Evolutionary conservation across 2,329 filamentous ascomycete genomes (phyloP).

Genomic region (Ceratocystis eucalypticola): DNA sequence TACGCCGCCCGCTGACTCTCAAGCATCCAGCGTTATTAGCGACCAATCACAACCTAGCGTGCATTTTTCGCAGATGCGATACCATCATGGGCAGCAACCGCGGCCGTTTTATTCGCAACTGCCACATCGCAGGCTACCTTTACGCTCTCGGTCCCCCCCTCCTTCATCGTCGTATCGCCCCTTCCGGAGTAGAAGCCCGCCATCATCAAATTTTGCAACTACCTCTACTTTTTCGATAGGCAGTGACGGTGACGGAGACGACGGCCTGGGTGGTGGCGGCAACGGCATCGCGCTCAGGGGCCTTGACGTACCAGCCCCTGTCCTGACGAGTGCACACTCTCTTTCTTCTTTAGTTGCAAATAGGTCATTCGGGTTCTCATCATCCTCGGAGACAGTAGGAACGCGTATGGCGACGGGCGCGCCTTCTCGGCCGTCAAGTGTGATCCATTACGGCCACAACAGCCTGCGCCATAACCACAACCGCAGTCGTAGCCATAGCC

Average conservation of each 20-base stretch:
- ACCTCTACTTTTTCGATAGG: neutral
- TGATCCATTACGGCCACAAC: conserved; percentile 1
- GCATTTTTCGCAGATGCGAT: neutral
- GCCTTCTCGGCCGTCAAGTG: conserved; percentile 10
- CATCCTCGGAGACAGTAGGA: conserved; percentile 5
- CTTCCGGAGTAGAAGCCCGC: neutral
- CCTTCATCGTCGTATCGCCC: neutral
- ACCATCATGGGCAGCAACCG: neutral
- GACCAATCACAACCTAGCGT: neutral
- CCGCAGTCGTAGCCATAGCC: too few relatives aligned
- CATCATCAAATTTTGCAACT: neutral
- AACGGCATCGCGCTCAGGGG: neutral
- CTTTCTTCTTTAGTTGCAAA: conserved; percentile 1
- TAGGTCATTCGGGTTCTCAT: conserved; percentile 8
- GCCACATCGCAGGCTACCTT: neutral
- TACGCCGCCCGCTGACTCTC: neutral
- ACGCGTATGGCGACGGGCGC: neutral
- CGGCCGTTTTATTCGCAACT: neutral
- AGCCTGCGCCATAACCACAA: neutral
- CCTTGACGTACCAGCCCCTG: neutral
- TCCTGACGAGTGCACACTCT: conserved; percentile 9
- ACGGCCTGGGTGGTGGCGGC: neutral
- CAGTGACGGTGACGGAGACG: neutral
- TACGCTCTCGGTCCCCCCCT: neutral
- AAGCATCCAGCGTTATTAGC: conserved; percentile 3